Evolutionary conservation across 2,329 filamentous ascomycete species (phyloP), one percentile per base, ranked within the genome.

Genomic region (Clathrospora elynae): DNA sequence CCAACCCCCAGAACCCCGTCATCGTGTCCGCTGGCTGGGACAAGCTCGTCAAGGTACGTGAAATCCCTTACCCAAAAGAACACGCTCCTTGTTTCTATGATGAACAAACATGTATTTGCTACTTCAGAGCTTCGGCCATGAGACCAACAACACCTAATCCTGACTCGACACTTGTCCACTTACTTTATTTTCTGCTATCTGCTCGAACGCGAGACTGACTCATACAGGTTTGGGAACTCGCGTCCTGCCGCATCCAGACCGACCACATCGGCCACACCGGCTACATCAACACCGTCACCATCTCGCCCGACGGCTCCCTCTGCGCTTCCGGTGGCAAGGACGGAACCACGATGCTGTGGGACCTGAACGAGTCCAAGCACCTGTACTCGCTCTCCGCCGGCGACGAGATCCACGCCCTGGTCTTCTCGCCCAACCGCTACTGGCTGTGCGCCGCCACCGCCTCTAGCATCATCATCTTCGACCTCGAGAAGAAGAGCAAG

Each of bases 401-500:
- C 78, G 92, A 99, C 78, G 93, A 97, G 87, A 99, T 99, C 84
- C 93, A 99, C 82, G 92, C 93, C 67, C 92, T 99, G 65, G 93
- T 97, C 78, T 99, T 99, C 89, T 97, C 93, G 60, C 93, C 93
- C 74, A 99, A 99, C 90, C 88, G 93, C 78, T 99, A 99, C 90
- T 99, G 93, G 93, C 87, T 99, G 67, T 99, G 93, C 85, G 93
- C 93, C 73, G 93, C 93, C 74, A 99, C 93, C 58, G 84, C 90
- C 73, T 89, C 84, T 80, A 90, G 85, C 84, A 97, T 99, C 85
- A 96, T 96, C 85, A 97, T 99, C 84, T 99, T 99, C 81, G 93
- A 99, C 74, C 86, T 99, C 66, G 93, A 99, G 90, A 99, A 99
- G 91, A 99, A 99, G 91, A 95, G 87, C 87, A 97, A 96, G 88